Base-by-base conservation (phyloP, 192 early-diverging fungal genomes). In the Backusella tarrabulga region DNA sequence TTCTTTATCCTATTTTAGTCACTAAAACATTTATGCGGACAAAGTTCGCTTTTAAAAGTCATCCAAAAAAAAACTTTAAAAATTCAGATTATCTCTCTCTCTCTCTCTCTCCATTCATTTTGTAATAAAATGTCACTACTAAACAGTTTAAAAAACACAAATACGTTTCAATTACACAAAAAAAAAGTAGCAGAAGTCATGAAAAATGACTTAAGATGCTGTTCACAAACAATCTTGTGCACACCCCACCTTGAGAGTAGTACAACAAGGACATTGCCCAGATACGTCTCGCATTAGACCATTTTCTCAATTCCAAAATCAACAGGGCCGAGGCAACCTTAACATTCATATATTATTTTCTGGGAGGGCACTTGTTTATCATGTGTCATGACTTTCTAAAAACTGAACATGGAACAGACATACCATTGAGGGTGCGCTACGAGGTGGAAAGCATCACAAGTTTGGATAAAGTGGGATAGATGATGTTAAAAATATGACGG, bases 351-450 rank as follows among this genome's bases (percentile, higher is more conserved):
- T 95, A 94, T 67, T 87, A 90, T 77, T 91, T 91, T 23, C 84
- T 93, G 50, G 96, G 0, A 2, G 32, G 90, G 3, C 86, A 88
- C 35, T 89, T 89, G 1, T 87, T 92, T 19, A 90, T 97, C 69
- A 32, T 90, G 92, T 3, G 79, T 92, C 72, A 93, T 95, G 88
- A 94, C 95, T 8, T 97, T 95, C 79, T 91, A 94, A 67, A 80
- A 83, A 6, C 74, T 77, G 11, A 92, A 97, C 76, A 90, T 97
- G 74, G 76, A 85, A 14, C 54, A 50, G 1, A 92, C 83, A 81
- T 52, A 88, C 93, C 0, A 82, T 93, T 36, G 89, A 91, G 0
- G 67, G 79, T 46, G 77, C 80, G 60, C 85, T 88, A 67, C 88
- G 93, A n/a, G 79, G 40, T 88, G 81, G 86, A 83, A 82, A 79